Base-by-base conservation (phyloP, 2,329 filamentous ascomycete species). In the Elsinoe necatrix region DNA sequence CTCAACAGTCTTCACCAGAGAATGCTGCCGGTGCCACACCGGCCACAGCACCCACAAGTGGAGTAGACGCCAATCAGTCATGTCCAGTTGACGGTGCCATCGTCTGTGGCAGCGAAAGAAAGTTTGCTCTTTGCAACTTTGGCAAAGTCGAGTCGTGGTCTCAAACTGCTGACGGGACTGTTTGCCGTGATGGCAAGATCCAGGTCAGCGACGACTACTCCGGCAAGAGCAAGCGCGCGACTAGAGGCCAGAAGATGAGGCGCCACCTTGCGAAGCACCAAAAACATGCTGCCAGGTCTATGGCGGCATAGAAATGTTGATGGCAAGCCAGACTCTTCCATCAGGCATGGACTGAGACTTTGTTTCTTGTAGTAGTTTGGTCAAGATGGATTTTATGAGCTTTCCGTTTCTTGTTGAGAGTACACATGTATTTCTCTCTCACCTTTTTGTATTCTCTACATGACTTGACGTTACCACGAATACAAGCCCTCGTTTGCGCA, bases 111-210 rank as follows among this genome's bases (percentile, higher is more conserved):
- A 70, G 72, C 37, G 37, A 66, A 5, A 54, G 57, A 14, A 63
- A 72, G 55, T 77, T 73, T 51, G 73, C 72, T 31, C 63, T 76
- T 51, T 74, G 72, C 67, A 70, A 73, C 62, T 64, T 70, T 54
- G 74, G 73, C 56, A 59, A 63, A 3, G 68, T 74, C 3, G 62
- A 71, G 21, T 74, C 66, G 64, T 70, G 72, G 63, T 58, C 63
- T 9, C 72, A 76, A 9, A 37, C 48, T 14, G 73, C 75, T 3
- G 62, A 70, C 6, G 75, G 74, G 18, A 77, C 74, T 1, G 66
- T 66, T 0, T 77, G 75, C 64, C 58, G 59, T 54, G 69, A 73
- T 59, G 74, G 74, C 14, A 61, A 63, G 54, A 73, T 77, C 54
- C 16, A 52, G 31, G 48, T 37, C 16, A 52, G 48, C 20, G 48